Base-by-base conservation (phyloP, 2,329 filamentous ascomycete genomes). In the Trichoderma sp. region DNA sequence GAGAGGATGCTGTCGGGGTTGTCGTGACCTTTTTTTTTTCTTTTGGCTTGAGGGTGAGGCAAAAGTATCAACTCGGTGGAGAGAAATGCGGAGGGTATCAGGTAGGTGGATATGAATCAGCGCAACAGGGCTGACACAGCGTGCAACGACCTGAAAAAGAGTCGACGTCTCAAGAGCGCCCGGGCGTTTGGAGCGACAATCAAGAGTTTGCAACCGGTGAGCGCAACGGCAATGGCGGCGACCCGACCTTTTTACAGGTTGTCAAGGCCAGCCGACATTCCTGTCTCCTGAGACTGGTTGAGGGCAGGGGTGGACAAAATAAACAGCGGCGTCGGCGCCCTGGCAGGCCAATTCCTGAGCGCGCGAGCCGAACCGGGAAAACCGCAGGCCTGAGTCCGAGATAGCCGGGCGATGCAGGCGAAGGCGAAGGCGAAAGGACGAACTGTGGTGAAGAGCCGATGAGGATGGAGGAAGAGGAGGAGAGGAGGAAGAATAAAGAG, bases 251-350 rank as follows among this genome's bases (percentile, higher is more conserved):
- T 41, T 60, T 41, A 66, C 71, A 45, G 59, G 29, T 41, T 41
- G 64, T 27, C 38, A 45, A 71, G 35, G 50, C 45, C 33, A 66
- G 50, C 35, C 67, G 74, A 50, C 74, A 75, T 75, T 71, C 74
- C 74, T 75, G 66, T 64, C 74, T 75, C 74, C 74, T 66, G 73
- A 75, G 73, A 75, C 73, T 66, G 45, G 60, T 50, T 35, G 29
- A 35, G 31, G 60, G 41, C 41, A 24, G 69, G 27, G 31, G 24
- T 16, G 59, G 66, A 50, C 31, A 75, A 60, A 75, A 65, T 41
- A 74, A 74, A 68, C 62, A 74, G 62, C 74, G 65, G 67, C 67
- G 45, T 68, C 45, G 35, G 65, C 65, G 69, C 56, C 59, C 53
- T 60, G 67, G 16, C 41, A 59, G 45, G 67, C 53, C 31, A 60